phyloP scores from a whole-genome alignment of 1,284 basidiomycete genomes.

The Trametes hirsuta region DNA sequence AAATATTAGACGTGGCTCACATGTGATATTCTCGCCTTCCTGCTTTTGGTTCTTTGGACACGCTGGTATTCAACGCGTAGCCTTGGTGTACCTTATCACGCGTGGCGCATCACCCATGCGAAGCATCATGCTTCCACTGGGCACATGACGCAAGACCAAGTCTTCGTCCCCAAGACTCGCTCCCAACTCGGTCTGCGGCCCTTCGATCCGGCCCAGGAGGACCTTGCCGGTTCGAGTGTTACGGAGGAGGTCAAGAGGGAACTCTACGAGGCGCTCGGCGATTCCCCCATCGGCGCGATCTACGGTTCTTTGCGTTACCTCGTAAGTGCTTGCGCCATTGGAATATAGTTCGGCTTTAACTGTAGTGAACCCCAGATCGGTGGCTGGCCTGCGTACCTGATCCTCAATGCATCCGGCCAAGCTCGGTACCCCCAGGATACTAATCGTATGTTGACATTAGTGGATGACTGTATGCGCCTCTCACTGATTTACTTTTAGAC shows the following conservation, averaged over 20 bases:
- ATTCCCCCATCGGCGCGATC: slow-evolving; percentile 87
- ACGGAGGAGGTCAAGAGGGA: slow-evolving; percentile 77
- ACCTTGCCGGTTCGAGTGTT: slow-evolving; percentile 71
- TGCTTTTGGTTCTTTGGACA: neutral
- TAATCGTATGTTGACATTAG: slow-evolving; percentile 67
- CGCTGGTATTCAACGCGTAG: slow-evolving; percentile 39
- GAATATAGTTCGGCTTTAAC: neutral
- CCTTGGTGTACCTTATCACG: slow-evolving; percentile 96
- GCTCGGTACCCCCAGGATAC: slow-evolving; percentile 79
- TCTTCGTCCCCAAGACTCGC: slow-evolving; percentile 93
- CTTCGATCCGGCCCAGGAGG: slow-evolving; percentile 70
- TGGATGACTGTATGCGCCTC: neutral
- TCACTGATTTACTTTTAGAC: slow-evolving; percentile 50
- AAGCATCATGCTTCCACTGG: slow-evolving; percentile 97
- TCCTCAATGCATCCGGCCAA: slow-evolving; percentile 90
- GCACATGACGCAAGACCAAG: slow-evolving; percentile 96
- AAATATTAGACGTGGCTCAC: slow-evolving; percentile 20
- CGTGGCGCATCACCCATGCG: slow-evolving; percentile 96
- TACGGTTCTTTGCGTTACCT: slow-evolving; percentile 71
- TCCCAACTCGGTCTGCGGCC: slow-evolving; percentile 68
- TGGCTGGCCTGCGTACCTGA: slow-evolving; percentile 90
- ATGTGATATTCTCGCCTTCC: slow-evolving; percentile 30
- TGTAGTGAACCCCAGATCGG: slow-evolving; percentile 50
- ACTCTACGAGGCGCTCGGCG: slow-evolving; percentile 87
- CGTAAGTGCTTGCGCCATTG: slow-evolving; percentile 43